phyloP scores from a whole-genome alignment of 129 eudicot genomes.

The Pseudognaphalium luteoalbum region DNA sequence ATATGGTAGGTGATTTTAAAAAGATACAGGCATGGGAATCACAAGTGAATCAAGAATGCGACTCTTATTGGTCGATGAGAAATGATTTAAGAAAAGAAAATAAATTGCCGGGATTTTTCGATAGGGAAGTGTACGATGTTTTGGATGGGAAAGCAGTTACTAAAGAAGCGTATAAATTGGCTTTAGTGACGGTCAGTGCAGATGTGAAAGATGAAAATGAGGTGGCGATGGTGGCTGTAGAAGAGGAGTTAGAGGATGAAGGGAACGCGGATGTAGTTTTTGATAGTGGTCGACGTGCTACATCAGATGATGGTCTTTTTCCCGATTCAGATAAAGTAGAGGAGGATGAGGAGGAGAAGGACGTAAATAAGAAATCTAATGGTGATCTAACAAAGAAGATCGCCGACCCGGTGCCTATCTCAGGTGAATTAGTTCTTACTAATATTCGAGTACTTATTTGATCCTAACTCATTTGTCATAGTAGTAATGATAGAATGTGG shows the following conservation, averaged over 20 bases:
- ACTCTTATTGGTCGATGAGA: conserved; percentile 77
- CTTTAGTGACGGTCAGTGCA: conserved; percentile 43
- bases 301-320: conserved; percentile 48
- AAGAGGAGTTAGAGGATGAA: conserved; percentile 42
- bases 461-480: background rate
- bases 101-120: conserved; percentile 72
- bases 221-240: conserved; percentile 24
- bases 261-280: conserved; percentile 35
- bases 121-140: conserved; percentile 64
- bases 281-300: conserved; percentile 46
- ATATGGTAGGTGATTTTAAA: conserved; percentile 69
- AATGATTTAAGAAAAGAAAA: conserved; percentile 66
- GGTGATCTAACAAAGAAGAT: conserved; percentile 29
- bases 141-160: conserved; percentile 53
- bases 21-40: conserved; percentile 69
- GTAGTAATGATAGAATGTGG: conserved; percentile 19
- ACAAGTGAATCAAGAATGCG: conserved; percentile 37
- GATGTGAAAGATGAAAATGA: conserved; percentile 41
- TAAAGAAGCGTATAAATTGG: conserved; percentile 40
- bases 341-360: conserved; percentile 23
- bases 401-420: conserved; percentile 61
- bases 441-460: no score
- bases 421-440: conserved; percentile 40
- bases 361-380: conserved; percentile 22
- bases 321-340: conserved; percentile 41